These are phyloP conservation scores for Leptographium wingfieldii DNA, from an alignment of 2,329 filamentous ascomycete species.

Conservation along the genomic window DNA sequence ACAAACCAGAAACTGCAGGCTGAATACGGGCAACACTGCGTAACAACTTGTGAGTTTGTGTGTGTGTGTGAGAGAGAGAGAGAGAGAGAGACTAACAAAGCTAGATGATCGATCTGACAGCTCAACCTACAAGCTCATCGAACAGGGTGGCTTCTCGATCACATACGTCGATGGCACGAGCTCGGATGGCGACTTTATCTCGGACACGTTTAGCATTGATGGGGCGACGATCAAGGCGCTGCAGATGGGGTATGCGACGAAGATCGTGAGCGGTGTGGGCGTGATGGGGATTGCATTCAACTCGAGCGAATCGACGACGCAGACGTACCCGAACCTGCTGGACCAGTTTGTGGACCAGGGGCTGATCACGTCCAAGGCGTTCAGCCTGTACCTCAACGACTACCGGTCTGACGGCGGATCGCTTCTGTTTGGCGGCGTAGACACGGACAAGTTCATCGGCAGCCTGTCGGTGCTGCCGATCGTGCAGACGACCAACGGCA, in stretches of 20 bases:
- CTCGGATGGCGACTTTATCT: slow-evolving; percentile 43
- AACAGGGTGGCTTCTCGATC: slow-evolving; percentile 39
- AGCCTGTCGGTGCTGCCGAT: slow-evolving; percentile 43
- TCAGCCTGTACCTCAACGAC: slow-evolving; percentile 53
- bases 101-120: slow-evolving; percentile 31
- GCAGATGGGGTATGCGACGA: slow-evolving; percentile 41
- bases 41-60: slow-evolving; percentile 27
- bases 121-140: slow-evolving; percentile 33
- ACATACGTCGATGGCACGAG: slow-evolving; percentile 45
- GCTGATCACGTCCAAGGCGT: slow-evolving; percentile 49
- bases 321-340: slow-evolving; percentile 45
- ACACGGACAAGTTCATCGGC: slow-evolving; percentile 53
- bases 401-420: slow-evolving; percentile 43
- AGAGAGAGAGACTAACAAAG: background rate
- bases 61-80: no score
- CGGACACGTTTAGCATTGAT: slow-evolving; percentile 40
- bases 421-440: slow-evolving; percentile 58
- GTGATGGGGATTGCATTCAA: slow-evolving; percentile 48
- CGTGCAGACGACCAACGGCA: slow-evolving; percentile 24
- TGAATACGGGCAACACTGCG: slow-evolving; percentile 22
- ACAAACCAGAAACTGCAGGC: slow-evolving; percentile 21
- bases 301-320: slow-evolving; percentile 31
- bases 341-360: slow-evolving; percentile 50
- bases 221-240: slow-evolving; percentile 35
- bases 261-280: slow-evolving; percentile 37